Evolutionary conservation across 1,284 basidiomycete species (phyloP), one percentile per base, ranked within the genome.

Genomic region (Rhodotorula sp.): DNA sequence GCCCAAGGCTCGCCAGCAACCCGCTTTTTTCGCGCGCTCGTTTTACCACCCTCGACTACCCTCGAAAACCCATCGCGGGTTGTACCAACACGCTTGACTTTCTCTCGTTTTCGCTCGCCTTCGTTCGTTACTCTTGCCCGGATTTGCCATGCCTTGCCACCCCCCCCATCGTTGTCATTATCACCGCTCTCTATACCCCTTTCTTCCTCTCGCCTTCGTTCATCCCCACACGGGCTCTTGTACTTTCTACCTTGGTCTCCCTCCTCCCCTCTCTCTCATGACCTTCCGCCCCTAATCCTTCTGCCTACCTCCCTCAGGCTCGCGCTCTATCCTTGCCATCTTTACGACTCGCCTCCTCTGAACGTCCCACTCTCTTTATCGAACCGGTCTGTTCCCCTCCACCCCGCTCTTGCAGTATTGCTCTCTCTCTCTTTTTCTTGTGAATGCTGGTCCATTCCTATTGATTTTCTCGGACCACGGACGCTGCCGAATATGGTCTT

Each of bases 391-490:
- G 29, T 20, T 14, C 47, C 26, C 3, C 48, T 15, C 49, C 34
- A 12, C 49, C 34, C n/a, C 23, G n/a, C 4, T 51, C 23, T 26
- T 51, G 23, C 23, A 23, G 39, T 29, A 23, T 26, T 39, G 23
- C 51, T 46, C n/a, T 29, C 23, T 23, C 34, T 34, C 29, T 29
- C 29, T 23, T 47, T 34, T 8, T 31, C 54, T 60, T 54, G 46
- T 43, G 58, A n/a, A 43, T 58, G 54, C 54, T 56, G 54, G 54
- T 29, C 26, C 54, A 56, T 56, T 56, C 54, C 26, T 26, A 56
- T 56, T 56, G 26, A 15, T 56, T 56, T 16, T 16, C 23, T 8
- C 26, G 26, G 6, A 15, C 26, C 12, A 26, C 4, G n/a, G 12
- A 26, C 26, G 15, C 26, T 29, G 12, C 23, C 21, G 34, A 43